A percentile compares a stretch with the other conserved stretches of the same genome.
Conservation (phyloP, 305 asterid species). For the Solanum hybrid region DNA sequence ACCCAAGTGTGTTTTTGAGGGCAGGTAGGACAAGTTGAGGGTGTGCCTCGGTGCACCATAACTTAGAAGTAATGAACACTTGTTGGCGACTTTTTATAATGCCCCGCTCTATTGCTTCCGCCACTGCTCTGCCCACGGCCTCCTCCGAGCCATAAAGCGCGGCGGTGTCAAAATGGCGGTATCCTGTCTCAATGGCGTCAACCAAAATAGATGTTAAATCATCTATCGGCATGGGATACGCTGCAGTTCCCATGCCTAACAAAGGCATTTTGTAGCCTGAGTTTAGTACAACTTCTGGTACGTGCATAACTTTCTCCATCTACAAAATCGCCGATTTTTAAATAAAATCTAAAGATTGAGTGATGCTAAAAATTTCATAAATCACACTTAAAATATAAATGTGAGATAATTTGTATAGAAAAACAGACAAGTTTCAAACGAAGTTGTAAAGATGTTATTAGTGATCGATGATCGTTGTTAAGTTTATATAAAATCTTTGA, state of each 20-base stretch:
- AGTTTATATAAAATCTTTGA: background rate
- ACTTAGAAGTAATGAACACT: constrained; percentile 30
- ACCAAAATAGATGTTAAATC: constrained; percentile 1
- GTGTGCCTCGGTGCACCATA: constrained; percentile 14
- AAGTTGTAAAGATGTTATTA: background rate
- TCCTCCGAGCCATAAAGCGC: constrained; percentile 20
- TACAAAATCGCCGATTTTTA: background rate
- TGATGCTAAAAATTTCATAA: background rate
- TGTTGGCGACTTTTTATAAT: constrained; percentile 20
- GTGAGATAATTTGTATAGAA: background rate
- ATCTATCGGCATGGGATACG: background rate
- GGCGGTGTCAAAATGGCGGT: constrained; percentile 41
- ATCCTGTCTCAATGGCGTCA: constrained; percentile 30
- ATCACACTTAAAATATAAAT: background rate
- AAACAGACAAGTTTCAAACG: background rate
- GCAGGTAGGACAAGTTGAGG: constrained; percentile 26
- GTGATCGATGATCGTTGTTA: background rate
- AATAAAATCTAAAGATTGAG: background rate
- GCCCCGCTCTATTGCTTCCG: constrained; percentile 18
- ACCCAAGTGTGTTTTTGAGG: constrained; percentile 1
- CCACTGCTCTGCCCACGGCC: constrained; percentile 24
- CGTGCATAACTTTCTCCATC: background rate
- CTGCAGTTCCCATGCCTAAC: background rate
- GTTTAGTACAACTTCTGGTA: background rate
- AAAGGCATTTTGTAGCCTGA: background rate